These are phyloP conservation scores for Mycena galopus DNA, from an alignment of 768 basidiomycete genomes.

Conservation along the genomic window DNA sequence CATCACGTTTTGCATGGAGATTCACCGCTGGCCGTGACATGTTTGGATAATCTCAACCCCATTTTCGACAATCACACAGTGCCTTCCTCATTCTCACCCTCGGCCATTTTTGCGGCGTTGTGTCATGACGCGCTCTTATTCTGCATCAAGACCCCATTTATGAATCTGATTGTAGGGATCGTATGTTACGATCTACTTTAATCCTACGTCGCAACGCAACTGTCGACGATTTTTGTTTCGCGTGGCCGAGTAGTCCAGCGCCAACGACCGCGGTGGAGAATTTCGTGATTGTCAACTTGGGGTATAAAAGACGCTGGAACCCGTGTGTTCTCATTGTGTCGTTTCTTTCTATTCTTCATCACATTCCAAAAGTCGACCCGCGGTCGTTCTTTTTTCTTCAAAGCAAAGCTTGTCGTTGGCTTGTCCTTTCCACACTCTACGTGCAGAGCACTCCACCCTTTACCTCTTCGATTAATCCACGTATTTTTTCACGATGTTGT, in stretches of 20 bases:
- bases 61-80: no score
- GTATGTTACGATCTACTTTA: conserved; percentile 1
- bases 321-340: conserved; percentile 11
- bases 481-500: conserved; percentile 40
- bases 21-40: no score
- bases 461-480: conserved; percentile 27
- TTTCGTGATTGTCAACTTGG: no score
- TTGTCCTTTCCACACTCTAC: conserved; percentile 26
- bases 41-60: no score
- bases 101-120: no score
- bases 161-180: not conserved
- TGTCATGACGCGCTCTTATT: no score
- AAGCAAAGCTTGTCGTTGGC: conserved; percentile 32
- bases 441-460: conserved; percentile 33
- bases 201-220: conserved; percentile 8
- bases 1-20: conserved; percentile 13
- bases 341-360: conserved; percentile 33
- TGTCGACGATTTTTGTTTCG: not conserved
- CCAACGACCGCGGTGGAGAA: no score
- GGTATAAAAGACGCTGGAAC: not conserved
- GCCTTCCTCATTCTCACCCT: no score
- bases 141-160: not conserved
- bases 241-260: no score
- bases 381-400: conserved; percentile 27
- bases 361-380: conserved; percentile 30